Percentiles rank a stretch among this genome's conserved stretches.
These are phyloP conservation scores for Ceratocystis harringtonii DNA, from an alignment of 2,329 filamentous ascomycete genomes.

Conservation along the genomic window DNA sequence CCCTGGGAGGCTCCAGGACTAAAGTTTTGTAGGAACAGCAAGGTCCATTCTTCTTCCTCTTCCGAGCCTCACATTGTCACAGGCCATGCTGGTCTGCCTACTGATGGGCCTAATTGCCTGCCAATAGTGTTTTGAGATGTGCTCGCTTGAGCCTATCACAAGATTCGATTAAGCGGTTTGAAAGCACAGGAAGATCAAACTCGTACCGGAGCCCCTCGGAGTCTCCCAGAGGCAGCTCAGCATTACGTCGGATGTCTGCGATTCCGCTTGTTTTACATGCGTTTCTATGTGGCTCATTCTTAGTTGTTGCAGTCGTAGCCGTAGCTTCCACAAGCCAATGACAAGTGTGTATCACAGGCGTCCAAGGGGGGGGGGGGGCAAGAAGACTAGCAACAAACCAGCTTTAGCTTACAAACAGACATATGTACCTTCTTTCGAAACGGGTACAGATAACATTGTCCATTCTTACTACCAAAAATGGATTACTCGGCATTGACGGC, in stretches of 20 bases:
- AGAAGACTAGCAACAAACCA: neutral
- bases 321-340: too few species aligned
- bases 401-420: neutral
- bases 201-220: neutral
- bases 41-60: neutral
- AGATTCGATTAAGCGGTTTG: neutral
- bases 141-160: neutral
- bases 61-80: neutral
- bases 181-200: slow-evolving; percentile 3
- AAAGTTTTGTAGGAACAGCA: neutral
- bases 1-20: neutral
- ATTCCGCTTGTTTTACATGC: slow-evolving; percentile 7
- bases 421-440: neutral
- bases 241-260: neutral
- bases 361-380: neutral
- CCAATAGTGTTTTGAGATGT: neutral
- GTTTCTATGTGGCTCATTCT: neutral
- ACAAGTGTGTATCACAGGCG: slow-evolving; percentile 11
- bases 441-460: neutral
- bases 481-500: neutral
- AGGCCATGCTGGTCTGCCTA: neutral
- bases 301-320: neutral
- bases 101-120: neutral
- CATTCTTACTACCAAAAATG: neutral
- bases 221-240: neutral